Percentiles rank a stretch among this genome's conserved stretches.
Conservation (phyloP, 2,329 filamentous ascomycete genomes). For the Aspergillus udagawae region DNA sequence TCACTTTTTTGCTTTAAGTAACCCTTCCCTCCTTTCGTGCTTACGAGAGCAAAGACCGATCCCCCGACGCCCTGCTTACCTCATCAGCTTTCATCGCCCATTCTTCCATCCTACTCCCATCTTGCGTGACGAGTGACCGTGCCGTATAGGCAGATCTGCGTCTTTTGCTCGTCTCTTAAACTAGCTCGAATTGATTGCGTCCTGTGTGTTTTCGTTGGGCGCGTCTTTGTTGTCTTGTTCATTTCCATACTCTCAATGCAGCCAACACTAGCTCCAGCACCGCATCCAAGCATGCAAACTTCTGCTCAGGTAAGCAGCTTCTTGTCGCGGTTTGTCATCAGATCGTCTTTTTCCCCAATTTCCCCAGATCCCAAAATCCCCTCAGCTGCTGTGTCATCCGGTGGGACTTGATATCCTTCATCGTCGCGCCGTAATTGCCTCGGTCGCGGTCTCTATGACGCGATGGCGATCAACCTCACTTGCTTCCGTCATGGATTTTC, state of each 20-base stretch:
- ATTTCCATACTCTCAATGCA: conserved; percentile 33
- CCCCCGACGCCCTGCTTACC: conserved; percentile 28
- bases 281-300: conserved; percentile 46
- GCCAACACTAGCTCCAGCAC: conserved; percentile 46
- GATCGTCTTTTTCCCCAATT: conserved; percentile 19
- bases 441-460: neutral
- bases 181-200: conserved; percentile 14
- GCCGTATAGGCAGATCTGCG: conserved; percentile 2
- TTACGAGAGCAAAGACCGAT: conserved; percentile 6
- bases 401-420: neutral
- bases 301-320: conserved; percentile 53
- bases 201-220: conserved; percentile 8
- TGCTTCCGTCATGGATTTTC: neutral
- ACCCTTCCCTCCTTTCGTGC: neutral
- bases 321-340: conserved; percentile 36
- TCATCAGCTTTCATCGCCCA: conserved; percentile 29
- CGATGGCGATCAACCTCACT: neutral
- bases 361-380: conserved; percentile 5
- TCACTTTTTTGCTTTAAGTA: too few species aligned
- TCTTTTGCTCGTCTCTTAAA: conserved; percentile 1
- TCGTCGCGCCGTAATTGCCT: neutral
- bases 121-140: conserved; percentile 8
- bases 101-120: conserved; percentile 13
- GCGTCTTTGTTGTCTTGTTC: conserved; percentile 14
- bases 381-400: neutral